phyloP scores from a whole-genome alignment of 169 alveolate species.

The Plasmodium coatneyi region DNA sequence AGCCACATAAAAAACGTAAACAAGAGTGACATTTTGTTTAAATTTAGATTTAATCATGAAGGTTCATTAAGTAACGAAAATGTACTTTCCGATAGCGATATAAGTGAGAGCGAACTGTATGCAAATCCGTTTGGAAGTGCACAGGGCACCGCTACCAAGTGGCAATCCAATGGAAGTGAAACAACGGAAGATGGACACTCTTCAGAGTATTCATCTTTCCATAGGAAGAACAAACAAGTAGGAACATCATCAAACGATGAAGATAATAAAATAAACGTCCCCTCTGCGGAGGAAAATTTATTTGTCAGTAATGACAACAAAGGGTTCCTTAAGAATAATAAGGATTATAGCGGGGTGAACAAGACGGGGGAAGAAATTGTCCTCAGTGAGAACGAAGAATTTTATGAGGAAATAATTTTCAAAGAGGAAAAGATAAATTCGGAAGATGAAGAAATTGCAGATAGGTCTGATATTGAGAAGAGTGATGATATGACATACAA shows the following conservation, averaged over 20 bases:
- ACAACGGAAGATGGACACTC: neutral
- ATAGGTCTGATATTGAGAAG: conserved; percentile 1
- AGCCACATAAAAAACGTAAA: conserved; percentile 51
- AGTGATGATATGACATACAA: neutral
- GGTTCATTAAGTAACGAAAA: conserved; percentile 5
- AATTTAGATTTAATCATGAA: conserved; percentile 26
- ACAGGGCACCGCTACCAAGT: neutral
- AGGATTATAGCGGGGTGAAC: neutral
- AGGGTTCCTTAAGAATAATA: neutral
- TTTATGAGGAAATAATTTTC: conserved; percentile 17
- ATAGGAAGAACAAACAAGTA: neutral
- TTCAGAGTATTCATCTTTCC: neutral
- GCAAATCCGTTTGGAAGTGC: neutral
- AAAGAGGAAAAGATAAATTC: neutral
- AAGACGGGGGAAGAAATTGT: conserved; percentile 1
- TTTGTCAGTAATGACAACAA: neutral
- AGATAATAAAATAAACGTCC: neutral
- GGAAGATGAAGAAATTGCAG: neutral
- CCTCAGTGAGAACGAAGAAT: conserved; percentile 70
- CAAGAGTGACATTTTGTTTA: conserved; percentile 41
- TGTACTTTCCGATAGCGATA: conserved; percentile 14
- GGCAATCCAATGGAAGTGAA: neutral
- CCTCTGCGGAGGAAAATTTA: neutral
- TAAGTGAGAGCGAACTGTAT: conserved; percentile 6
- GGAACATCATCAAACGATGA: neutral